phyloP scores from a whole-genome alignment of 1,284 basidiomycete genomes.

The Ustilago sp. region DNA sequence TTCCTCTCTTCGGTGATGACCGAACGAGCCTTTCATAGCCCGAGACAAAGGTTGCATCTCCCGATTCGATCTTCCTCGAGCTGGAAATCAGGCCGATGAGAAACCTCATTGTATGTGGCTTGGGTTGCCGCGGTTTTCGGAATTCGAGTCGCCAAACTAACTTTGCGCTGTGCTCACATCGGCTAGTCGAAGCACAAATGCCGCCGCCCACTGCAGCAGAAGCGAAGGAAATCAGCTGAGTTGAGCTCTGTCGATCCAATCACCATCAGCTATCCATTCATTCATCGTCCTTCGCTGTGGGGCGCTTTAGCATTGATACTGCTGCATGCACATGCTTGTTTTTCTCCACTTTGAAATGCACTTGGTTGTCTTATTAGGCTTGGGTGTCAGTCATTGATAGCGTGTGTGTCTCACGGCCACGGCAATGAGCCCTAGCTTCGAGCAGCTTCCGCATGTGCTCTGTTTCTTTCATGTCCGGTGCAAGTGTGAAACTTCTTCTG shows the following conservation, averaged over 20 bases:
- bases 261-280: not conserved
- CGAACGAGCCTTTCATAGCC: not conserved
- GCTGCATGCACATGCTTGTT: slow-evolving; percentile 1
- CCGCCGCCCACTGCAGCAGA: slow-evolving; percentile 3
- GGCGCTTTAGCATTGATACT: not conserved
- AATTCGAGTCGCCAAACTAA: slow-evolving; percentile 9
- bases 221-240: slow-evolving; percentile 36
- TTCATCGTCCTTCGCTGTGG: not conserved
- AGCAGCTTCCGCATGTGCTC: slow-evolving; percentile 9
- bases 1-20: slow-evolving; percentile 1
- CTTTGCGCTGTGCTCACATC: not conserved
- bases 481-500: slow-evolving; percentile 1
- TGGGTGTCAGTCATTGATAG: slow-evolving; percentile 2
- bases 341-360: slow-evolving; percentile 1
- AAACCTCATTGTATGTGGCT: not conserved
- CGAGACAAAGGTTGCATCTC: slow-evolving; percentile 14
- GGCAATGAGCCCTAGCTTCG: not conserved
- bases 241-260: slow-evolving; percentile 11
- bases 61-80: not conserved
- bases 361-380: not conserved
- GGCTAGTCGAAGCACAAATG: slow-evolving; percentile 14
- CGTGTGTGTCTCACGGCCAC: slow-evolving; percentile 9
- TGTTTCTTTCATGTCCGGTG: not conserved
- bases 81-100: not conserved
- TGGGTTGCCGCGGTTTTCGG: slow-evolving; percentile 20